Base-by-base conservation (phyloP, 306 rosid species). In the Corylus americana region DNA sequence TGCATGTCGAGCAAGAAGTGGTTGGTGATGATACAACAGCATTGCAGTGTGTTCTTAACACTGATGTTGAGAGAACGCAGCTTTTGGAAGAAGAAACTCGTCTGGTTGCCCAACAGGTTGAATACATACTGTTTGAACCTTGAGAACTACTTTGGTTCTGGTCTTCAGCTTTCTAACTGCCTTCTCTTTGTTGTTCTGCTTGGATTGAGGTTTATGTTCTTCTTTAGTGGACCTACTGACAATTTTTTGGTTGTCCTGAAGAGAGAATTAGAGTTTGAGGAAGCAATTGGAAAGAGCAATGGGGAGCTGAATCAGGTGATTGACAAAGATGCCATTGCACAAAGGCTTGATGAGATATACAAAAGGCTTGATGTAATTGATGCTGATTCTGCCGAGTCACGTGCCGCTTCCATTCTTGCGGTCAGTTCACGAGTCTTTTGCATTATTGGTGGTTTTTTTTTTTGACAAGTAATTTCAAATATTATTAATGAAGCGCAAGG, bases 1-100 rank as follows among this genome's bases (percentile, higher is more conserved):
- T 95, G 87, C 99, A 95, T 27, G 99, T 95, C 74, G 99, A 95
- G 84, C 99, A 95, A 78, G 98, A 96, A 88, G 99, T 93, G 11
- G 88, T 59, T 35, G 99, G 99, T 76, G 99, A 96, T 71, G 83
- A 88, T 74, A 89, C 79, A n/a, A 71, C 92, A 14, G 99, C 99
- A 29, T 76, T 95, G 92, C 99, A 95, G 84, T 95, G 99, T 82
- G 97, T 95, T 77, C 92, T 95, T 75, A 95, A 95, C 84, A 67
- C 99, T 25, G 99, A 95, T 83, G 74, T 91, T 50, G 98, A 96
- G 85, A 93, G 98, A 87, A 69, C 87, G 61, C 93, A 93, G 68
- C 97, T 96, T 84, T 57, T 90, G 76, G 87, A 81, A 53, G 98
- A 96, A 87, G 99, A 96, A 90, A 86, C 79, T 83, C 90, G 57